Evolutionary conservation across 768 basidiomycete genomes (phyloP).

Genomic region (Leucocoprinus sp.): DNA sequence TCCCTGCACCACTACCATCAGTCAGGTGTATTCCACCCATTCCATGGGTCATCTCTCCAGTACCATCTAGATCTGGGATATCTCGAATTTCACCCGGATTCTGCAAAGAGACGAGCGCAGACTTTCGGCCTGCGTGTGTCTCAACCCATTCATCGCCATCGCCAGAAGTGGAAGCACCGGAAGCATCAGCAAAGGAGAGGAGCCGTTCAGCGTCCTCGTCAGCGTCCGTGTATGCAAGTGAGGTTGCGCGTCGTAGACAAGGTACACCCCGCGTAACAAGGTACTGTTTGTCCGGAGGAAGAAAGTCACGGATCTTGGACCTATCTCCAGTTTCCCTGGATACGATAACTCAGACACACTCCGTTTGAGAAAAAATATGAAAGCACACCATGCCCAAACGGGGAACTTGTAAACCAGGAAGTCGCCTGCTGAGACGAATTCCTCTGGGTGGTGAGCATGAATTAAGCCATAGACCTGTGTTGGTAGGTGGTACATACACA

Average conservation of each 20-base stretch:
- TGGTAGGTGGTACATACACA: slow-evolving; percentile 25
- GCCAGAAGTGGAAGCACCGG: slow-evolving; percentile 30
- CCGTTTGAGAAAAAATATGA: not conserved
- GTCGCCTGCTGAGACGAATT: slow-evolving; percentile 97
- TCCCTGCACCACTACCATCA: slow-evolving; percentile 19
- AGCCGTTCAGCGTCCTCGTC: slow-evolving; percentile 96
- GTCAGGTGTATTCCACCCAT: slow-evolving; percentile 41
- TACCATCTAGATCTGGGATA: slow-evolving; percentile 48
- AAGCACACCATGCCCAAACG: slow-evolving; percentile 87
- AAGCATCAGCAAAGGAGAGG: slow-evolving; percentile 64
- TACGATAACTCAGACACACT: not conserved
- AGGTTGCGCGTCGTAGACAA: slow-evolving; percentile 87
- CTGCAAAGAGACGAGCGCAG: slow-evolving; percentile 40
- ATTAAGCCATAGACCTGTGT: slow-evolving; percentile 10
- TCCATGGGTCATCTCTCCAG: slow-evolving; percentile 34
- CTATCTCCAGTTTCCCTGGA: slow-evolving; percentile 88
- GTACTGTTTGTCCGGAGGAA: slow-evolving; percentile 96
- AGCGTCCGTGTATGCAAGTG: slow-evolving; percentile 88
- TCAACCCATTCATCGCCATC: slow-evolving; percentile 95
- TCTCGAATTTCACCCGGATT: slow-evolving; percentile 82
- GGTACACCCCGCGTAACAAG: slow-evolving; percentile 95
- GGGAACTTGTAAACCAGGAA: slow-evolving; percentile 98
- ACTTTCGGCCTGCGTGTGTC: slow-evolving; percentile 80
- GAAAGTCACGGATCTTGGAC: slow-evolving; percentile 79
- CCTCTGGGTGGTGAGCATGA: slow-evolving; percentile 46